A percentile compares a stretch with the other conserved stretches of the same genome.
phyloP scores from a whole-genome alignment of 2,329 filamentous ascomycete genomes.

The Sporothrix brunneoviolacea region DNA sequence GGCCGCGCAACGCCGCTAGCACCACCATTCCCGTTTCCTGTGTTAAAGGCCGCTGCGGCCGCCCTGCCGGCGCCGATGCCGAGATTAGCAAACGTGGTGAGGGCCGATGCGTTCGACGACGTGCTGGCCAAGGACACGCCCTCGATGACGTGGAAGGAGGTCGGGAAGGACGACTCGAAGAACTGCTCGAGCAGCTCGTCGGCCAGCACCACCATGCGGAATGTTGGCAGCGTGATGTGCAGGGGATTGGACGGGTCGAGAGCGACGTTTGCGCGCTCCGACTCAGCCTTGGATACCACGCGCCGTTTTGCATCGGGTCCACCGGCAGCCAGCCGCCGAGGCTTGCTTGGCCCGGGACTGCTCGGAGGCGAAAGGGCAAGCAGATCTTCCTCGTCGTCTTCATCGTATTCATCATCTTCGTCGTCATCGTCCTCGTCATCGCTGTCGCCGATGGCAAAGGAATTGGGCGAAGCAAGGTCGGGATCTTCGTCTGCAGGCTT shows the following conservation, averaged over 20 bases:
- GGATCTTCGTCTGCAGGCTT: slow-evolving; percentile 22
- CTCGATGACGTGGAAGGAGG: slow-evolving; percentile 83
- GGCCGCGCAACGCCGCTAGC: slow-evolving; percentile 20
- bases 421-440: slow-evolving; percentile 46
- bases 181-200: slow-evolving; percentile 95
- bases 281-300: slow-evolving; percentile 54
- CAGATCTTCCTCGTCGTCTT: slow-evolving; percentile 52
- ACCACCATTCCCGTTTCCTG: slow-evolving; percentile 18
- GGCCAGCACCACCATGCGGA: slow-evolving; percentile 96
- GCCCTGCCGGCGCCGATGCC: slow-evolving; percentile 30
- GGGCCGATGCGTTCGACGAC: slow-evolving; percentile 54
- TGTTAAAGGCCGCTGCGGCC: slow-evolving; percentile 35
- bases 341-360: slow-evolving; percentile 38
- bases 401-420: slow-evolving; percentile 56
- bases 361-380: slow-evolving; percentile 46
- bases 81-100: slow-evolving; percentile 79
- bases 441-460: slow-evolving; percentile 72
- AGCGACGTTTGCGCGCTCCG: slow-evolving; percentile 74
- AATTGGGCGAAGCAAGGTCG: slow-evolving; percentile 31
- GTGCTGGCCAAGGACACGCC: slow-evolving; percentile 32
- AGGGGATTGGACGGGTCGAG: slow-evolving; percentile 89
- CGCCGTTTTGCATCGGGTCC: slow-evolving; percentile 29
- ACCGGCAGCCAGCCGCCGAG: slow-evolving; percentile 11
- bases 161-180: slow-evolving; percentile 91
- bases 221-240: slow-evolving; percentile 93